Conservation (phyloP, 2,329 filamentous ascomycete genomes). For the Fusarium falciforme region DNA sequence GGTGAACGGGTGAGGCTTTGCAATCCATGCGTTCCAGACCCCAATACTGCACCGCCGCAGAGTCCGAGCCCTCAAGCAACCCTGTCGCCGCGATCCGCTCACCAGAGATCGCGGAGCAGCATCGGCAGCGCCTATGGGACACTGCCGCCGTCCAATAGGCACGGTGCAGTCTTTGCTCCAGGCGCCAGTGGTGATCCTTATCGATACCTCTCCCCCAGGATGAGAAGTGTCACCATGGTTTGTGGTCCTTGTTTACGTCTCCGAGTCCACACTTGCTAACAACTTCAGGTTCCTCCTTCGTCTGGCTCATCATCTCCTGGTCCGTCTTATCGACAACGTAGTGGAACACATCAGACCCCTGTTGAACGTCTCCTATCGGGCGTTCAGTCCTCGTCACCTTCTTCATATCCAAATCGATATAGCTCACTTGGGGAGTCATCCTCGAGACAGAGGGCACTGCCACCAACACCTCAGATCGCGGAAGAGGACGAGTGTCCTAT, state of each 20-base stretch:
- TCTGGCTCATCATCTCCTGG: constrained; percentile 38
- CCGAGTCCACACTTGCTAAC: constrained; percentile 7
- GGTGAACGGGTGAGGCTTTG: constrained; percentile 70
- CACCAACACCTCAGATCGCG: constrained; percentile 62
- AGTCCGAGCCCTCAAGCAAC: constrained; percentile 51
- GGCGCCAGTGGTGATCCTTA: constrained; percentile 50
- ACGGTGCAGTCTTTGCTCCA: constrained; percentile 52
- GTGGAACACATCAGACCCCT: constrained; percentile 49
- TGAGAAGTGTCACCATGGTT: constrained; percentile 64
- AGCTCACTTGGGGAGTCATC: constrained; percentile 49
- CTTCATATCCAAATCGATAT: constrained; percentile 48
- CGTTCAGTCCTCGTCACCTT: constrained; percentile 48
- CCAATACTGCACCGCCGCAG: constrained; percentile 67
- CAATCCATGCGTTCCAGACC: constrained; percentile 72
- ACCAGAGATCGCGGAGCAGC: constrained; percentile 60
- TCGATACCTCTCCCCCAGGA: constrained; percentile 47
- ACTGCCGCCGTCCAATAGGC: constrained; percentile 45
- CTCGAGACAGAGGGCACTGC: constrained; percentile 53
- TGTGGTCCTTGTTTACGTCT: constrained; percentile 33
- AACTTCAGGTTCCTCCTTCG: constrained; percentile 24
- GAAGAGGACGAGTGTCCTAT: constrained; percentile 86
- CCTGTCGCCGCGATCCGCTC: constrained; percentile 51
- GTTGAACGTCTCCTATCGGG: constrained; percentile 55
- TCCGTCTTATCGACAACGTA: constrained; percentile 45
- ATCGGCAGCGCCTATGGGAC: constrained; percentile 49